These are phyloP conservation scores for Mycosphaerella sp. DNA, from an alignment of 2,329 filamentous ascomycete species.

Conservation along the genomic window DNA sequence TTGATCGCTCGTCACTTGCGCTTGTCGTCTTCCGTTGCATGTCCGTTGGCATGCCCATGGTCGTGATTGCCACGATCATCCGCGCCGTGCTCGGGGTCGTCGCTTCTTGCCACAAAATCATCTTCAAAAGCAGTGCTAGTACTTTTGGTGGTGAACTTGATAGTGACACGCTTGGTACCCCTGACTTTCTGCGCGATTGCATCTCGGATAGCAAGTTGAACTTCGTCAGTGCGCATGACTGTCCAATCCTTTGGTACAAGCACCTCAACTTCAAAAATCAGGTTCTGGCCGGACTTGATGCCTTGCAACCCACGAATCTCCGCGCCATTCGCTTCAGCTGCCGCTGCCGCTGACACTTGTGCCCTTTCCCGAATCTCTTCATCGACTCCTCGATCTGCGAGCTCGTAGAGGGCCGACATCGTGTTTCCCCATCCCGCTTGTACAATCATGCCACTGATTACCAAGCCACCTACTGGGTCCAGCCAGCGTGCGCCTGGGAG, in stretches of 20 bases:
- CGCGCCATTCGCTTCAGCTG: slow-evolving; percentile 36
- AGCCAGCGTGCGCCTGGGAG: slow-evolving; percentile 83
- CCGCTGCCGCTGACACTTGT: slow-evolving; percentile 49
- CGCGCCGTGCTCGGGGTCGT: slow-evolving; percentile 15
- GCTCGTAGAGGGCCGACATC: slow-evolving; percentile 69
- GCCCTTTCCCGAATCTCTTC: slow-evolving; percentile 71
- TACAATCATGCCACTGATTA: slow-evolving; percentile 91
- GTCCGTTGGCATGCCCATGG: slow-evolving; percentile 25
- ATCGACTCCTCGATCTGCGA: slow-evolving; percentile 87
- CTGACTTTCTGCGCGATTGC: slow-evolving; percentile 69
- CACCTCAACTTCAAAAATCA: slow-evolving; percentile 82
- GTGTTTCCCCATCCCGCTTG: slow-evolving; percentile 86
- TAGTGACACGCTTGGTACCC: slow-evolving; percentile 73
- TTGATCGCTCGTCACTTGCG: slow-evolving; percentile 12
- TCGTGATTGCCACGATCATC: slow-evolving; percentile 21
- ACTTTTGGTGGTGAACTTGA: slow-evolving; percentile 65
- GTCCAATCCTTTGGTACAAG: slow-evolving; percentile 72
- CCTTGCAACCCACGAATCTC: slow-evolving; percentile 75
- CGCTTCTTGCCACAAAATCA: slow-evolving; percentile 48
- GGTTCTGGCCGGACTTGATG: slow-evolving; percentile 94
- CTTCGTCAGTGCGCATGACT: slow-evolving; percentile 58
- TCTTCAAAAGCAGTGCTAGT: slow-evolving; percentile 55
- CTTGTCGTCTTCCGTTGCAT: slow-evolving; percentile 12
- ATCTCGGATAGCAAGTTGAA: slow-evolving; percentile 69
- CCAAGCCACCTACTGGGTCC: slow-evolving; percentile 83